phyloP scores from a whole-genome alignment of 1,284 basidiomycete genomes.

The Melanopsichium pennsylvanicum region DNA sequence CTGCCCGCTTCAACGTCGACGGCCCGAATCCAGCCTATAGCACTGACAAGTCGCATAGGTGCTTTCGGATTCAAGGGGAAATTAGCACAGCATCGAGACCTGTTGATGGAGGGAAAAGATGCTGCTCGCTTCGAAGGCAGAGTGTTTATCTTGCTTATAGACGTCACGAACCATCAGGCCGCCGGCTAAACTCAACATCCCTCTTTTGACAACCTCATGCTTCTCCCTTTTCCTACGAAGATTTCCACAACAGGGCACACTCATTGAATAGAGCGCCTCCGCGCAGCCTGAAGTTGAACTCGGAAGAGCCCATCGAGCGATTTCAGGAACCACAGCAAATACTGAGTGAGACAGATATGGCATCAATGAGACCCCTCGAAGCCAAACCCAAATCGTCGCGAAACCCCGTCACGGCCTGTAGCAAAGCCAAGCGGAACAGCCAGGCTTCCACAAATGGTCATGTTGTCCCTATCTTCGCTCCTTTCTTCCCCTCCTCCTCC shows the following conservation, averaged over 20 bases:
- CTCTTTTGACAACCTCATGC: not conserved
- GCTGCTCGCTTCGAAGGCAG: not conserved
- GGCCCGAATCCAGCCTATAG: not conserved
- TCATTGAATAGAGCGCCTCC: too few species aligned
- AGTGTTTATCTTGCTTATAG: not conserved
- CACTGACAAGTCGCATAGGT: not conserved
- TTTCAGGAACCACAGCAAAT: too few species aligned
- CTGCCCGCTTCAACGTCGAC: not conserved
- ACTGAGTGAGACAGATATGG: slow-evolving; percentile 14
- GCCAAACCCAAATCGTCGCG: too few species aligned
- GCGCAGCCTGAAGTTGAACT: too few species aligned
- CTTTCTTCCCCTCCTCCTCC: slow-evolving; percentile 27
- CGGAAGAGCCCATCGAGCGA: too few species aligned
- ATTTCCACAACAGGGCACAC: too few species aligned
- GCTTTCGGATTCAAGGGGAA: not conserved
- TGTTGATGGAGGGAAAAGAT: too few species aligned
- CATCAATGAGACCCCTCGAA: not conserved
- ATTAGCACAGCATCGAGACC: too few species aligned
- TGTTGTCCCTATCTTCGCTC: not conserved
- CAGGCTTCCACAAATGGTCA: slow-evolving; percentile 10
- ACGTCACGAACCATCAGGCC: not conserved
- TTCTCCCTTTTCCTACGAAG: not conserved
- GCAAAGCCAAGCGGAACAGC: too few species aligned
- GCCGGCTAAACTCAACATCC: slow-evolving; percentile 20
- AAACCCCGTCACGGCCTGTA: too few species aligned